Evolutionary conservation across 768 basidiomycete species (phyloP).

Genomic region (Leccinum arenicola): DNA sequence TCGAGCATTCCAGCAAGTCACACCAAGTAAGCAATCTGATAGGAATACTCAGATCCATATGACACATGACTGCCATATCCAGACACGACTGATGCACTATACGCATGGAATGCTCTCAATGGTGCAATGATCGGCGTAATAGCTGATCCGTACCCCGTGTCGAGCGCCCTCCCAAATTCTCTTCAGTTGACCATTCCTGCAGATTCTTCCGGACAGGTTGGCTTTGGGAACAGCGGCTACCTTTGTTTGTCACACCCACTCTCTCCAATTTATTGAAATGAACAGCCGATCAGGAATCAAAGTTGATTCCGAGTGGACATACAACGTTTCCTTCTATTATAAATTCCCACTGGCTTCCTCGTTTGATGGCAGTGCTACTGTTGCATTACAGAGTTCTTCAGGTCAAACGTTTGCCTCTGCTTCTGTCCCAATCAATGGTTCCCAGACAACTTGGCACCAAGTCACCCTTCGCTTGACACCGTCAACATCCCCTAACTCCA

Average conservation of each 20-base stretch:
- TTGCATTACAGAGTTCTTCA: constrained; percentile 44
- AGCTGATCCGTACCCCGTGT: constrained; percentile 48
- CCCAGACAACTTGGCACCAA: constrained; percentile 50
- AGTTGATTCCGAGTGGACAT: constrained; percentile 46
- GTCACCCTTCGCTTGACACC: constrained; percentile 43
- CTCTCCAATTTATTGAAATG: neutral
- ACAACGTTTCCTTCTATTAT: constrained; percentile 59
- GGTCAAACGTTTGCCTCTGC: constrained; percentile 42
- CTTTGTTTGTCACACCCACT: constrained; percentile 37
- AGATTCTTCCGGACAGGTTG: constrained; percentile 38
- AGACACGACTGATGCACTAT: constrained; percentile 48
- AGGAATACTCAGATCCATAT: neutral
- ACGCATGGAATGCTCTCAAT: constrained; percentile 49
- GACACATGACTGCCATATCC: neutral
- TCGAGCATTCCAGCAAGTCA: constrained; percentile 62
- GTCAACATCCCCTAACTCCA: constrained; percentile 35
- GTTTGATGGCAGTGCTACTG: constrained; percentile 38
- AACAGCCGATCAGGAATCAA: constrained; percentile 44
- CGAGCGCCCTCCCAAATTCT: constrained; percentile 56
- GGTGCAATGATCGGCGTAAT: constrained; percentile 46
- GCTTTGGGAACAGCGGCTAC: constrained; percentile 56
- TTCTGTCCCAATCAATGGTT: constrained; percentile 36
- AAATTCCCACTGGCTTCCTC: constrained; percentile 45
- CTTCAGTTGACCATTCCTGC: constrained; percentile 46
- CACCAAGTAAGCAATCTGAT: constrained; percentile 37